These are phyloP conservation scores for Acorus calamus DNA, from an alignment of 106 monocot genomes.

Conservation along the genomic window DNA sequence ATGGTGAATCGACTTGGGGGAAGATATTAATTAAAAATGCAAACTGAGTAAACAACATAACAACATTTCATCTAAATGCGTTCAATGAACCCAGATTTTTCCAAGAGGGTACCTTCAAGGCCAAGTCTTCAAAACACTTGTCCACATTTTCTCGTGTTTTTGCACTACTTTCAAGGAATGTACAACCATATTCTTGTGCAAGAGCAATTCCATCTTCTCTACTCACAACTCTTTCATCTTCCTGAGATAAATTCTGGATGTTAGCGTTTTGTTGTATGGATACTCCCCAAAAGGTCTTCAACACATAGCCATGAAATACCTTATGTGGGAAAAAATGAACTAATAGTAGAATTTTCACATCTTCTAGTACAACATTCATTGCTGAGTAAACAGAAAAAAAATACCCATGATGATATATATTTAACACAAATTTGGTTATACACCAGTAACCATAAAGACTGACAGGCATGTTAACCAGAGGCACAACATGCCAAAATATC, in stretches of 20 bases:
- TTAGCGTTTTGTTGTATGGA: too few relatives aligned
- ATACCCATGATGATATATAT: too few relatives aligned
- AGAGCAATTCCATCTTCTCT: constrained; percentile 54
- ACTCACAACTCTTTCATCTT: constrained; percentile 42
- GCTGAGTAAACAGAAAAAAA: too few relatives aligned
- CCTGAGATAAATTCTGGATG: constrained; percentile 18
- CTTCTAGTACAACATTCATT: too few relatives aligned
- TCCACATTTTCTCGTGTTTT: constrained; percentile 74
- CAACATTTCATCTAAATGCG: background rate
- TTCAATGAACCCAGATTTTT: background rate
- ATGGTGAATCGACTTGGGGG: background rate
- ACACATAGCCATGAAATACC: too few relatives aligned
- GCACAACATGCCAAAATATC: too few relatives aligned
- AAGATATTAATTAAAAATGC: background rate
- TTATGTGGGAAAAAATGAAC: too few relatives aligned
- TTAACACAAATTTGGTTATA: too few relatives aligned
- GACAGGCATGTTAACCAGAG: too few relatives aligned
- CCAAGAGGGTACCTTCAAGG: constrained; percentile 47
- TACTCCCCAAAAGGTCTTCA: too few relatives aligned
- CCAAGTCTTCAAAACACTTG: constrained; percentile 90
- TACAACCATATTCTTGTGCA: constrained; percentile 48
- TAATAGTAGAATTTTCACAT: too few relatives aligned
- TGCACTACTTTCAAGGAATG: constrained; percentile 88
- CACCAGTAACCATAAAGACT: too few relatives aligned
- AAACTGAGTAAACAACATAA: background rate